Conservation (phyloP, 306 rosid genomes). For the Arachis hypogaea region DNA sequence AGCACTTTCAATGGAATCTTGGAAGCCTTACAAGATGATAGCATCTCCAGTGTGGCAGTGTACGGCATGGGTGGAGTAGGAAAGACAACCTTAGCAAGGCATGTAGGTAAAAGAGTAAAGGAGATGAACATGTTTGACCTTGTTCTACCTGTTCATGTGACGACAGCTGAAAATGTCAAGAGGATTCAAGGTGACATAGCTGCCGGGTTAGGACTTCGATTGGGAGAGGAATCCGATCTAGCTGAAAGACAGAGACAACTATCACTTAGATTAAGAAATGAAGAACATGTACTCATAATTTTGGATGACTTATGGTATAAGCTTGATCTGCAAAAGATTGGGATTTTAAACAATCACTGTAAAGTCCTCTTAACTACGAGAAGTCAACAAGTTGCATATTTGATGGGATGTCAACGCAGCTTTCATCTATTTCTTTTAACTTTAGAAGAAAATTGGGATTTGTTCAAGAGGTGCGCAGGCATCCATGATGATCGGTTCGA, state of each 20-base stretch:
- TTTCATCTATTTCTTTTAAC: not conserved
- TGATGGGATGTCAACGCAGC: not conserved
- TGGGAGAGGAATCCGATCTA: not conserved
- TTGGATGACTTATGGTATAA: not conserved
- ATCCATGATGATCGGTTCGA: not conserved
- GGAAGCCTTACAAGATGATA: not conserved
- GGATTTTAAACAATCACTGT: not conserved
- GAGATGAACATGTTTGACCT: not conserved
- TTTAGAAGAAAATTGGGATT: not conserved
- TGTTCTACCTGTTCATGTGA: not conserved
- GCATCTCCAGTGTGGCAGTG: not conserved
- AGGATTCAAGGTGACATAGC: conserved; percentile 5
- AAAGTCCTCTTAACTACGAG: not conserved
- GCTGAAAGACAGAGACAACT: not conserved
- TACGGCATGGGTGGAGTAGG: conserved; percentile 7
- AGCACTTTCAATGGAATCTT: not conserved
- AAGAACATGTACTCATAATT: not conserved
- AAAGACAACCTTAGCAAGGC: not conserved
- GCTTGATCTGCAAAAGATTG: not conserved
- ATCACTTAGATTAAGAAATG: not conserved
- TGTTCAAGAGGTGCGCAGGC: not conserved
- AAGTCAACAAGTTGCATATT: not conserved
- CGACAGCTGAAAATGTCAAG: not conserved
- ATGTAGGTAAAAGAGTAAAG: not conserved
- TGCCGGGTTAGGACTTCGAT: not conserved